Evolutionary conservation across 257 asterid genomes (phyloP), one percentile per base, ranked within the genome.

Genomic region (Solanum neorickii): DNA sequence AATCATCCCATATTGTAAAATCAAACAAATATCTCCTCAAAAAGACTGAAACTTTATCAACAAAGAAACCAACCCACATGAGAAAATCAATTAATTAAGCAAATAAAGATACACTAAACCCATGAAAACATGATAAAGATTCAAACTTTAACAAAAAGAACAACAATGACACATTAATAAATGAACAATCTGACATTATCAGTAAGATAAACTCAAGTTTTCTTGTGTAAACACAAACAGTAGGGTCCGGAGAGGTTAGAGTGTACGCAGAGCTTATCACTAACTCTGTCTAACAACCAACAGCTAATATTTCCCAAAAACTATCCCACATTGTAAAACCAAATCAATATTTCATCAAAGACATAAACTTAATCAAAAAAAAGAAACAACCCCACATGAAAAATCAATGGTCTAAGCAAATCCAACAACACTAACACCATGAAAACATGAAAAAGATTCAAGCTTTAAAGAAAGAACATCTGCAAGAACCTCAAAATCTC

Each of bases 261-360:
- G 7, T 37, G 60, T 16, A 56, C 62, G 11, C 62, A 3, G n/a
- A 52, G 0, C 62, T 52, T 1, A 18, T 18, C 11, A 18, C 65
- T 56, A 18, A 23, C 65, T 56, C 65, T 4, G n/a, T 56, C 65
- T 56, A 0, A 56, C 65, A 25, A 78, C 66, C n/a, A 46, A 29
- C 25, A 27, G 65, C 41, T 27, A 75, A 13, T 44, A 69, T 69
- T 15, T 14, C n/a, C 41, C 42, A 14, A 77, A 25, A 14, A 44
- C 74, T 46, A 46, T 72, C 84, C 68, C 82, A 87, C 89, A 88
- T 88, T 87, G 86, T 13, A 69, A 70, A 59, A 76, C 46, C 76
- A 88, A 73, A 68, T 27, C 56, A 85, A 14, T 70, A 37, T 23
- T 65, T 78, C 82, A 72, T 52, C 56, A 29, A 52, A 52, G 39